Evolutionary conservation across 306 rosid species (phyloP), one percentile per base, ranked within the genome.

Genomic region (Ormosia semicastrata): DNA sequence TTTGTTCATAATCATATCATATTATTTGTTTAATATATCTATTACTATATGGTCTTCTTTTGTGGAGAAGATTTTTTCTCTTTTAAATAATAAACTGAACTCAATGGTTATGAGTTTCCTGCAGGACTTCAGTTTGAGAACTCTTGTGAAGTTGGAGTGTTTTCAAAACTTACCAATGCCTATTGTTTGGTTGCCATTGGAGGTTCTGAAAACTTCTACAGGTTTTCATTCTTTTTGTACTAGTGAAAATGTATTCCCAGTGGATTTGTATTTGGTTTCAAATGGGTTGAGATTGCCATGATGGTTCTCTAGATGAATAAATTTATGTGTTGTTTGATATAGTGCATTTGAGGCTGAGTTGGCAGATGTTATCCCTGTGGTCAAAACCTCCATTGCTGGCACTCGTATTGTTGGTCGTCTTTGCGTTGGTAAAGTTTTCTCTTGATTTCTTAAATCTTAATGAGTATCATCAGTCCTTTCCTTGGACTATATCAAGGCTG

Each of bases 111-210:
- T 36, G 59, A 17, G 58, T 67, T 73, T 41, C 18, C 10, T 81
- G 75, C 71, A 94, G 97, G 98, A 64, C 84, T 94, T 54, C 90
- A 87, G 85, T 94, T 91, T 77, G 98, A 94, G 86, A 94, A 94
- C 85, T 85, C 87, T 14, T 91, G 97, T 66, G 97, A 94, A 32
- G 30, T 92, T 72, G 98, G 97, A 10, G 98, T 84, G 4, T 92
- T 92, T 75, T 92, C 97, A n/a, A 94, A 90, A 87, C 91, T 94
- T 81, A 92, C 97, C 39, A 94, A 92, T 77, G 93, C 94, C 5
- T 94, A 91, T 76, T 94, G 98, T 74, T 84, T 92, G 90, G 93
- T 91, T 76, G 89, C 94, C 12, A 92, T 88, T 53, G 98, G 98
- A n/a, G 97, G 94, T 66, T 94, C 98, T 6, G 97, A 91, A 78